These are phyloP conservation scores for Abrus pulchellus DNA, from an alignment of 306 rosid species.

Conservation along the genomic window DNA sequence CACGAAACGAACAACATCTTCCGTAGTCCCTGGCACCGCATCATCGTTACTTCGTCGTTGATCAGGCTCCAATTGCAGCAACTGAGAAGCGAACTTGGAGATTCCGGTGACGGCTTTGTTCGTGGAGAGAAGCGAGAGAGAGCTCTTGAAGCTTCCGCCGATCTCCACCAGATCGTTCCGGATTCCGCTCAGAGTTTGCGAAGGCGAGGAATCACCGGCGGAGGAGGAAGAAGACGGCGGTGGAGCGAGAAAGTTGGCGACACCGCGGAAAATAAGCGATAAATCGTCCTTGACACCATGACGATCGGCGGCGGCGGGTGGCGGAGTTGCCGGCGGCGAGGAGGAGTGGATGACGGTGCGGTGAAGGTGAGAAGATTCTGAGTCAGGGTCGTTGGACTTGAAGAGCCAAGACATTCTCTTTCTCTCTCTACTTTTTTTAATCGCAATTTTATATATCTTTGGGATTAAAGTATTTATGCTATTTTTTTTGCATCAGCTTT, in stretches of 20 bases:
- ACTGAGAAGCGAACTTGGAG: slow-evolving; percentile 78
- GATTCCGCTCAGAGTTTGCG: slow-evolving; percentile 68
- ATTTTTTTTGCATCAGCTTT: background rate
- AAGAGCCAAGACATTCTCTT: slow-evolving; percentile 86
- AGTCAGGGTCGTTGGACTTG: slow-evolving; percentile 54
- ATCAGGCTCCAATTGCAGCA: slow-evolving; percentile 60
- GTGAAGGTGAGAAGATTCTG: slow-evolving; percentile 44
- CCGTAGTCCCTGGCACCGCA: slow-evolving; percentile 71
- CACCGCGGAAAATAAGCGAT: slow-evolving; percentile 77
- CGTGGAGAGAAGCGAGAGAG: slow-evolving; percentile 77
- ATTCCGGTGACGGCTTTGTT: slow-evolving; percentile 78
- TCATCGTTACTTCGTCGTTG: slow-evolving; percentile 43
- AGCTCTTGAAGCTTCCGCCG: slow-evolving; percentile 77
- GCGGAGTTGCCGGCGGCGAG: slow-evolving; percentile 35
- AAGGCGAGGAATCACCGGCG: slow-evolving; percentile 42
- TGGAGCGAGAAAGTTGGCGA: slow-evolving; percentile 89
- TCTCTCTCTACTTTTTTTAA: background rate
- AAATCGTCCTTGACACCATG: slow-evolving; percentile 66
- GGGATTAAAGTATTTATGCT: background rate
- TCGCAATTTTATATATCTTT: background rate
- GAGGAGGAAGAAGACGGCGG: slow-evolving; percentile 61
- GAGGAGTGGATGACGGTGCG: slow-evolving; percentile 38
- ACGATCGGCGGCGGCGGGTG: slow-evolving; percentile 40
- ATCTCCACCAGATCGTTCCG: slow-evolving; percentile 92
- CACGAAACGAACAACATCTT: slow-evolving; percentile 79